Evolutionary conservation across 306 rosid species (phyloP), one percentile per base, ranked within the genome.

Genomic region (Boehmeria nivea): DNA sequence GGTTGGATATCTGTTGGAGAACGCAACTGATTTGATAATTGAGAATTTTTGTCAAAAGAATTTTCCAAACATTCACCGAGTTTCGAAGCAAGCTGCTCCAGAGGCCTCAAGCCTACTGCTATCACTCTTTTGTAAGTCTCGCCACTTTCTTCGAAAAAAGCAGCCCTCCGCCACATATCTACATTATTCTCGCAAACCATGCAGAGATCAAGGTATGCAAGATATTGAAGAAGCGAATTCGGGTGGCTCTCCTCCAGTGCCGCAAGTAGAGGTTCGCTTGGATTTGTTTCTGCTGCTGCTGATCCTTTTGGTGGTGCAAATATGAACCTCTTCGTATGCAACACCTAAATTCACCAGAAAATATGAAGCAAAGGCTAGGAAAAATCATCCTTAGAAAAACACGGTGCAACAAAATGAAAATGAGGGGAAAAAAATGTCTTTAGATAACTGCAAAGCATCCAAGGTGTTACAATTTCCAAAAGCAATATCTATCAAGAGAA

Each of bases 261-360:
- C 46, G 81, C 75, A 75, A 91, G 95, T 44, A 91, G 96, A 70
- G 80, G 69, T 67, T 91, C 99, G 34, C 84, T 87, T 26, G 99
- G 99, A 75, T 91, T 91, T 62, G 96, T 87, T 85, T 87, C 95
- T 6, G 95, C 95, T 36, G 99, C 99, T 19, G 99, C 99, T 12
- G 96, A 91, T 70, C 99, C 99, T 78, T 85, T 85, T 37, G 94
- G 96, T 25, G 96, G 96, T 0, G 99, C 99, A 77, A 91, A 87
- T 21, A 78, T 38, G 36, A 70, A 81, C 68, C 96, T 87, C 83
- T 87, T 87, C 14, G 96, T 79, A 45, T 82, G 93, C 51, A 91
- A 68, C 65, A 91, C 96, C 99, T 91, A 52, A 33, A 47, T 42
- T 64, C 44, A 37, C 51, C 50, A 76, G 19, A 57, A 72, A 62